phyloP scores from a whole-genome alignment of 2,329 filamentous ascomycete species.

The Aureobasidium sp. region DNA sequence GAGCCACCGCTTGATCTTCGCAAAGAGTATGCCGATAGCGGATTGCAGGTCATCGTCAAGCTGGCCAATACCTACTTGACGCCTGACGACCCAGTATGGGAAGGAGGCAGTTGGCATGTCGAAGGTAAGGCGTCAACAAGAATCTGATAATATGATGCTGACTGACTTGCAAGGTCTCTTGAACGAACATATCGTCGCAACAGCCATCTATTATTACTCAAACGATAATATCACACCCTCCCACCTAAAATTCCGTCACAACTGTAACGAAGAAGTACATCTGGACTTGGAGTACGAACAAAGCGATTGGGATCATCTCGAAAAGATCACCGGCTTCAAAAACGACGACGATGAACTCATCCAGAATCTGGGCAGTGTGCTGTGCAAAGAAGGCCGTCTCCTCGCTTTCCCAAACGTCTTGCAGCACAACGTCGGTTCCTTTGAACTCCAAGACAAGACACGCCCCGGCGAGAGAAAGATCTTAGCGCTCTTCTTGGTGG shows the following conservation, averaged over 20 bases:
- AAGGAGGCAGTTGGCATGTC: slow-evolving; percentile 48
- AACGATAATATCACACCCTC: slow-evolving; percentile 51
- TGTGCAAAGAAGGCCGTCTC: slow-evolving; percentile 41
- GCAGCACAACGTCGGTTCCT: slow-evolving; percentile 46
- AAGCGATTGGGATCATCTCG: not conserved
- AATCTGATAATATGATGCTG: not conserved
- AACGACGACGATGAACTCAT: not conserved
- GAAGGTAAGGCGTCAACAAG: slow-evolving; percentile 26
- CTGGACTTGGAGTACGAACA: not conserved
- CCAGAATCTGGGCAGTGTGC: slow-evolving; percentile 38
- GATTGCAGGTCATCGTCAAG: slow-evolving; percentile 58
- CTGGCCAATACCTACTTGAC: slow-evolving; percentile 53
- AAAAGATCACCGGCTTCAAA: slow-evolving; percentile 18
- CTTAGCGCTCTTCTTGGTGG: slow-evolving; percentile 51
- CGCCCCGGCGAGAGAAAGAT: slow-evolving; percentile 50
- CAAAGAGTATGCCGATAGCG: slow-evolving; percentile 33
- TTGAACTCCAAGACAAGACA: slow-evolving; percentile 43
- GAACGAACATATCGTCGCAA: slow-evolving; percentile 60
- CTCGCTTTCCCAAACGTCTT: slow-evolving; percentile 48
- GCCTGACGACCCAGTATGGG: slow-evolving; percentile 50
- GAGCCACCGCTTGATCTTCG: slow-evolving; percentile 18
- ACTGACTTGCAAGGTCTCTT: slow-evolving; percentile 15
- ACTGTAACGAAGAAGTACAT: not conserved
- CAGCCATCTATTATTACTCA: slow-evolving; percentile 57
- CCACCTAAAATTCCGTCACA: slow-evolving; percentile 38